Conservation (phyloP, 2,329 filamentous ascomycete species). For the Teratosphaeria gauchensis region DNA sequence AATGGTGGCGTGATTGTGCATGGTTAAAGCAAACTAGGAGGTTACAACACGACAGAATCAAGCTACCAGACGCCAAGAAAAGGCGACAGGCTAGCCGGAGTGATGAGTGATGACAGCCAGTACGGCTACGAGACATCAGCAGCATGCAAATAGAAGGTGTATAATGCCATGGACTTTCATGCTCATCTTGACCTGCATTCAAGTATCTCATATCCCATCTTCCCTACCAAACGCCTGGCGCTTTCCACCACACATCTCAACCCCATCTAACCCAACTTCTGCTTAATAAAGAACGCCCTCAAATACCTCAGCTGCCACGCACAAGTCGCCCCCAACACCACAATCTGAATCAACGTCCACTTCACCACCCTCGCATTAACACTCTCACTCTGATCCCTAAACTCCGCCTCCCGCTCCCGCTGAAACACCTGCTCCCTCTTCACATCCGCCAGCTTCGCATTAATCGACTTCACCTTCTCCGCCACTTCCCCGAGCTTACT, state of each 20-base stretch:
- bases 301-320: slow-evolving; percentile 96
- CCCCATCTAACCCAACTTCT: slow-evolving; percentile 77
- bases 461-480: slow-evolving; percentile 79
- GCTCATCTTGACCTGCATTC: background rate
- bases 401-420: slow-evolving; percentile 94
- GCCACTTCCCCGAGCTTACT: slow-evolving; percentile 84
- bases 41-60: background rate
- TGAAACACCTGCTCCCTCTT: slow-evolving; percentile 94
- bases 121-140: background rate
- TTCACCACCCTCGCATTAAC: slow-evolving; percentile 87
- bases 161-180: background rate
- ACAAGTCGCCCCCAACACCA: slow-evolving; percentile 76
- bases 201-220: background rate
- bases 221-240: background rate
- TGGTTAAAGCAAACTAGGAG: slow-evolving; percentile 15
- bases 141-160: background rate
- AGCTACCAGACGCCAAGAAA: background rate
- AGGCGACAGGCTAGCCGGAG: background rate
- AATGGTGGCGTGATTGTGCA: slow-evolving; percentile 52
- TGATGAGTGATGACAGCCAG: background rate
- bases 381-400: slow-evolving; percentile 90
- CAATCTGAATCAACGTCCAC: slow-evolving; percentile 87
- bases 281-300: slow-evolving; percentile 98
- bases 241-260: no score
- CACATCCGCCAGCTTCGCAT: slow-evolving; percentile 77